These are phyloP conservation scores for Vaccinium darrowii DNA, from an alignment of 148 eudicot genomes.

Conservation along the genomic window DNA sequence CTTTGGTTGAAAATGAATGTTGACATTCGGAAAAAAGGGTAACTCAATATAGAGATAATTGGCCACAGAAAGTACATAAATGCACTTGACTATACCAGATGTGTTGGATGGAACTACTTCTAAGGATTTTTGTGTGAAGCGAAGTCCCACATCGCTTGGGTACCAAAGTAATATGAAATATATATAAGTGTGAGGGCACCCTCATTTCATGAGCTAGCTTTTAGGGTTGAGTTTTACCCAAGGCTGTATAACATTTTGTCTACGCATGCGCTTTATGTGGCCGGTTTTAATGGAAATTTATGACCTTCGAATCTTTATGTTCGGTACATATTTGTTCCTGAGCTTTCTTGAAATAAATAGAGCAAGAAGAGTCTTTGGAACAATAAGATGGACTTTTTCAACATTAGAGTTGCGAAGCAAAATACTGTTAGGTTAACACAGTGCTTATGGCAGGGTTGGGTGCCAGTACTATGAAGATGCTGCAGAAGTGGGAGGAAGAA, in stretches of 20 bases:
- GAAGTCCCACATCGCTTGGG: too few relatives aligned
- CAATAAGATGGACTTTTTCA: not conserved
- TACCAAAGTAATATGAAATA: too few relatives aligned
- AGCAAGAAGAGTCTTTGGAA: not conserved
- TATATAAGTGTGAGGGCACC: too few relatives aligned
- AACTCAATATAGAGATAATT: too few relatives aligned
- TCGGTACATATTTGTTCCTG: too few relatives aligned
- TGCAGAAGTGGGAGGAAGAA: slow-evolving; percentile 55
- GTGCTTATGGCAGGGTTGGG: slow-evolving; percentile 54
- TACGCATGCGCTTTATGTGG: not conserved
- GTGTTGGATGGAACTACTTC: not conserved
- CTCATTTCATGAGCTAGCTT: too few relatives aligned
- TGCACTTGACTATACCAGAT: not conserved
- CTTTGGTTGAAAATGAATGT: too few relatives aligned
- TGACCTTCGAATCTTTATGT: too few relatives aligned
- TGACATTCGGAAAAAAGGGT: too few relatives aligned
- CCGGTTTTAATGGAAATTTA: not conserved
- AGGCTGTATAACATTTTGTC: not conserved
- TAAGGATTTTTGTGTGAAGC: not conserved
- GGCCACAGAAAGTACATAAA: too few relatives aligned
- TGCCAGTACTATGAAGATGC: slow-evolving; percentile 47
- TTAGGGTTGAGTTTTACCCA: too few relatives aligned
- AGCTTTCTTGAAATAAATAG: too few relatives aligned
- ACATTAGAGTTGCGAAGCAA: not conserved
- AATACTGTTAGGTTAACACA: not conserved